Evolutionary conservation across 139 green algal species (phyloP).

Genomic region (Desmodesmus armatus): DNA sequence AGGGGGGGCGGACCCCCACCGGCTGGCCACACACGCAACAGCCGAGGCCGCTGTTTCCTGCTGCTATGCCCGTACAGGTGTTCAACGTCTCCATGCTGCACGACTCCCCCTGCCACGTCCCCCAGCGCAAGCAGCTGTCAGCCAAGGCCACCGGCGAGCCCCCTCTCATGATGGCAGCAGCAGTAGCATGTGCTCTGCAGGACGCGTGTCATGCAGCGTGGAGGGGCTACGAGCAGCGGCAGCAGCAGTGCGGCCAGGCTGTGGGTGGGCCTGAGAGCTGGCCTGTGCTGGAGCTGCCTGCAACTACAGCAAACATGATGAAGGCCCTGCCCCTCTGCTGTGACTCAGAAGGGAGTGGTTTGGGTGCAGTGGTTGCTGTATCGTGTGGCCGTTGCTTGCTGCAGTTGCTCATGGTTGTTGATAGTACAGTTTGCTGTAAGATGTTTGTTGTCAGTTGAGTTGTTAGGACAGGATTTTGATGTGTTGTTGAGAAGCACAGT

Average conservation of each 20-base stretch:
- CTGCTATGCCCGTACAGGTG: not conserved
- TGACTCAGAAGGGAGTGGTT: too few species aligned
- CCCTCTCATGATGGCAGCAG: slow-evolving; percentile 31
- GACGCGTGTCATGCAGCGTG: slow-evolving; percentile 39
- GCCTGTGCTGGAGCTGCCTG: slow-evolving; percentile 22
- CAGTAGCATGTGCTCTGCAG: slow-evolving; percentile 36
- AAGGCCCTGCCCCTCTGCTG: slow-evolving; percentile 18
- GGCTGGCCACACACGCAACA: too few species aligned
- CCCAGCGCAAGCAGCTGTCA: slow-evolving; percentile 13
- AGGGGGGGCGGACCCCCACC: too few species aligned
- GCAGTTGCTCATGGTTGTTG: too few species aligned
- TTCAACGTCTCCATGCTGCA: slow-evolving; percentile 18
- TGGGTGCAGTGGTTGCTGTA: too few species aligned
- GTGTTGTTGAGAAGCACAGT: too few species aligned
- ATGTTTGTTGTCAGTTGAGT: too few species aligned
- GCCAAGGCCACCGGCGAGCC: slow-evolving; percentile 39
- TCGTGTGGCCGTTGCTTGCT: too few species aligned
- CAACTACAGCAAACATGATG: slow-evolving; percentile 30
- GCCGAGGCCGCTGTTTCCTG: too few species aligned
- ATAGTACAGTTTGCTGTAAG: too few species aligned
- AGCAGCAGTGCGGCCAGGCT: slow-evolving; percentile 19
- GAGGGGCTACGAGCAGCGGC: not conserved
- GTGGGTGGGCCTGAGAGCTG: not conserved
- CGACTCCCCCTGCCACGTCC: slow-evolving; percentile 9
- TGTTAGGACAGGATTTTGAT: too few species aligned